These are phyloP conservation scores for Lasiosphaeria miniovina DNA, from an alignment of 495 filamentous ascomycete species.

Conservation along the genomic window DNA sequence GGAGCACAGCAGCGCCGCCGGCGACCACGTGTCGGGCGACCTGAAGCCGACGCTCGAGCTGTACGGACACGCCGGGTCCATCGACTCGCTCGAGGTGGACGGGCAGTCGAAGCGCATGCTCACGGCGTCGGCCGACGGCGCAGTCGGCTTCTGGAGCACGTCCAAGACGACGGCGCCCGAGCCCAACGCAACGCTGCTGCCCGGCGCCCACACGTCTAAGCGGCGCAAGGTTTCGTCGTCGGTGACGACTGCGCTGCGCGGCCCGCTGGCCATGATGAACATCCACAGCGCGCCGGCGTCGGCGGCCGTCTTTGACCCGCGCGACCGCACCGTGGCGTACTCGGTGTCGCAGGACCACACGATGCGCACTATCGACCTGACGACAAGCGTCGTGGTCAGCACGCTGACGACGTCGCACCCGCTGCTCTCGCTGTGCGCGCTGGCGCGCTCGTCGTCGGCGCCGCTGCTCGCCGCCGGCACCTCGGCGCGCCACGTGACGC, in stretches of 20 bases:
- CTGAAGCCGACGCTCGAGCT: slow-evolving; percentile 77
- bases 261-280: slow-evolving; percentile 68
- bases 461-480: slow-evolving; percentile 79
- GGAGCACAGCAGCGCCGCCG: slow-evolving; percentile 35
- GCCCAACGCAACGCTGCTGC: slow-evolving; percentile 63
- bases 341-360: slow-evolving; percentile 86
- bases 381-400: slow-evolving; percentile 69
- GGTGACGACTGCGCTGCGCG: slow-evolving; percentile 65
- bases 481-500: slow-evolving; percentile 78
- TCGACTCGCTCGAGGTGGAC: slow-evolving; percentile 78
- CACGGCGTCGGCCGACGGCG: slow-evolving; percentile 76
- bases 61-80: slow-evolving; percentile 73
- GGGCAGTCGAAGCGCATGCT: slow-evolving; percentile 71
- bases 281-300: slow-evolving; percentile 71
- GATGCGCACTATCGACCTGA: slow-evolving; percentile 85
- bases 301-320: slow-evolving; percentile 75
- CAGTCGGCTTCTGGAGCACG: slow-evolving; percentile 79
- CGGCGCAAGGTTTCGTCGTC: slow-evolving; percentile 70
- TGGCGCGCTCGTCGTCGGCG: slow-evolving; percentile 44
- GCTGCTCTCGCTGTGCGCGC: slow-evolving; percentile 68
- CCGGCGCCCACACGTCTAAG: slow-evolving; percentile 62
- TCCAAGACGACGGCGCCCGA: slow-evolving; percentile 68
- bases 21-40: slow-evolving; percentile 56
- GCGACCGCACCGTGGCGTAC: slow-evolving; percentile 85
- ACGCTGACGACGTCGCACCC: slow-evolving; percentile 78